Base-by-base conservation (phyloP, 2,329 filamentous ascomycete species). In the Pyricularia pennisetigena region DNA sequence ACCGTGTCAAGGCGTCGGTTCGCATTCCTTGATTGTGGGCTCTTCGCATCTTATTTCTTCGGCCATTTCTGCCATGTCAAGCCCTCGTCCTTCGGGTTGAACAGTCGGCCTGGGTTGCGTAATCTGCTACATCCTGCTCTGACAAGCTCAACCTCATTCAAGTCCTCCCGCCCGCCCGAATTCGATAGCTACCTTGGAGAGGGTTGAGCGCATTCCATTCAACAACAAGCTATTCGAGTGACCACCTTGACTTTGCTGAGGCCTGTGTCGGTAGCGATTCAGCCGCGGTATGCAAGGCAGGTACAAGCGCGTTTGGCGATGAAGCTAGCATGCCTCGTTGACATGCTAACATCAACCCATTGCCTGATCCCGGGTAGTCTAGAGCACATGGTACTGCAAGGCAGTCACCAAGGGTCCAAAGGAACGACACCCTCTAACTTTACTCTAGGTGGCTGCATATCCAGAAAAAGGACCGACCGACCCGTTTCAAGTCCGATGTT, bases 41-140 rank as follows among this genome's bases (percentile, higher is more conserved):
- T 67, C 66, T 10, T 63, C 66, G 57, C 57, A 64, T 29, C 66
- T 67, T 24, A 61, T 67, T 8, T 70, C 68, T 41, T 72, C 69
- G 20, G 71, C 71, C 16, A 68, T 68, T 26, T 26, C 59, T 62
- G 26, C 59, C 26, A 62, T 62, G 59, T 8, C 59, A 54, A 54
- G 20, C 41, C 20, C 41, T 54, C 24, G 16, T 62, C 59, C 59
- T 16, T 26, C 12, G 24, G 59, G 10, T 16, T 28, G 59, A 62
- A 24, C 49, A 59, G 54, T 26, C 10, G 54, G n/a, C 54, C 41
- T 49, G 41, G 14, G 20, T 16, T 20, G 41, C 41, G 32, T 49
- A 49, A 49, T 2, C 6, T 20, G 41, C 16, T 2, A 49, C 41
- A 20, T 2, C 14, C 5, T 20, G 41, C 4, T 20, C 12, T 49